A percentile compares a stretch with the other conserved stretches of the same genome.
Conservation (phyloP, 495 filamentous ascomycete species). For the Neurospora terricola region DNA sequence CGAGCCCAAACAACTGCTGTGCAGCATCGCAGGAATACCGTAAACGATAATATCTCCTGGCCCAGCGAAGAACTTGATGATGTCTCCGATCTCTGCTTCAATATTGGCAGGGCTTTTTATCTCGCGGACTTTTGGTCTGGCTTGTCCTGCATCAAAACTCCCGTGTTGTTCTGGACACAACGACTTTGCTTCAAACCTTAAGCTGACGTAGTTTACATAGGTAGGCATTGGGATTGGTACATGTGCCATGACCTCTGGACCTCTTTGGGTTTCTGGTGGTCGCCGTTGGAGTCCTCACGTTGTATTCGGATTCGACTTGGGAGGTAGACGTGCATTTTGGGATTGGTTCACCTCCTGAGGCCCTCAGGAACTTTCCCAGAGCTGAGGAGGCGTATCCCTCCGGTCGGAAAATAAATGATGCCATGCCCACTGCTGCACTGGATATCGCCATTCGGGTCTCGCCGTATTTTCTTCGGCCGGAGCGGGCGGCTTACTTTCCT, state of each 20-base stretch:
- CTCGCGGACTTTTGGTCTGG: too few relatives aligned
- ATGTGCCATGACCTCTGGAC: not conserved
- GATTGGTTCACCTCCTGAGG: not conserved
- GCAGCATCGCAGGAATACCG: not conserved
- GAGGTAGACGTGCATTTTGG: not conserved
- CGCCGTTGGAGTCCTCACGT: not conserved
- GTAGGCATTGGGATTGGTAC: not conserved
- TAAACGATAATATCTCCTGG: not conserved
- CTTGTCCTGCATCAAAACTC: not conserved
- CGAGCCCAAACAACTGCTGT: not conserved
- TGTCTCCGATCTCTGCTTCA: too few relatives aligned
- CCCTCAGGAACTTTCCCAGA: not conserved
- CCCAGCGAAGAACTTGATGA: too few relatives aligned
- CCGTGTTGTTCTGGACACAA: not conserved
- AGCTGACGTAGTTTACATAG: not conserved
- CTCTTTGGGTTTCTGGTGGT: not conserved
- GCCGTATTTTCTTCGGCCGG: not conserved
- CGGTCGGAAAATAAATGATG: not conserved
- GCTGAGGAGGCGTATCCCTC: not conserved
- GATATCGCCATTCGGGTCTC: not conserved
- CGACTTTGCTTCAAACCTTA: not conserved
- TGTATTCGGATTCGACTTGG: not conserved
- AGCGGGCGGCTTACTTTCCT: not conserved
- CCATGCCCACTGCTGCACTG: not conserved
- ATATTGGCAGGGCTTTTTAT: too few relatives aligned